Conservation (phyloP, 208 protist genomes). For the Lotmaria passim region DNA sequence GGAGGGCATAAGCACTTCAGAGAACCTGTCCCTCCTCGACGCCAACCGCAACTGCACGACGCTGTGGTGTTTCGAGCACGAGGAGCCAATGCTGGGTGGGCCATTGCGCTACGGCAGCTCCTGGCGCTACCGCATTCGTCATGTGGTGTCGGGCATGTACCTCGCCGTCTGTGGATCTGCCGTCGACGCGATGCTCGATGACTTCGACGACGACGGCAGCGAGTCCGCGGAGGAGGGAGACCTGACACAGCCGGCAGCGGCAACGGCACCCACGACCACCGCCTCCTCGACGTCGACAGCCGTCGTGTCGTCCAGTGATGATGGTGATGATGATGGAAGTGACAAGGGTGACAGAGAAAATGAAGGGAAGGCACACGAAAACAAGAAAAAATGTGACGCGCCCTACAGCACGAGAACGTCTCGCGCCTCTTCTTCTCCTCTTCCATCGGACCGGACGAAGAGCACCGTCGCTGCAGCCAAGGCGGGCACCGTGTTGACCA, state of each 20-base stretch:
- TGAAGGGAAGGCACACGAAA: too few relatives aligned
- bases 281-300: background rate
- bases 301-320: too few relatives aligned
- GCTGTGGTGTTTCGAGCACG: conserved; percentile 75
- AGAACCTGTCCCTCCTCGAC: conserved; percentile 10
- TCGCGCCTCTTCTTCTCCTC: background rate
- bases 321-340: background rate
- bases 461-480: background rate
- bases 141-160: conserved; percentile 71
- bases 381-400: too few relatives aligned
- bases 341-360: background rate
- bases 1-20: background rate
- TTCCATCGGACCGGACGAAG: conserved; percentile 7
- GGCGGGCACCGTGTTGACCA: background rate
- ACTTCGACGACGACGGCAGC: conserved; percentile 35
- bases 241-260: conserved; percentile 10
- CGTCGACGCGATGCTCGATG: conserved; percentile 56
- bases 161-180: conserved; percentile 62
- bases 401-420: too few relatives aligned
- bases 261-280: conserved; percentile 2
- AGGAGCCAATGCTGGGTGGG: conserved; percentile 62
- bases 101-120: conserved; percentile 45
- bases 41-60: conserved; percentile 34
- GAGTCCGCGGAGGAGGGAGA: conserved; percentile 6
- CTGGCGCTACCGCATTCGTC: conserved; percentile 56